A percentile compares a stretch with the other conserved stretches of the same genome.
phyloP scores from a whole-genome alignment of 2,329 filamentous ascomycete species.

The Phialocephala subalpina region DNA sequence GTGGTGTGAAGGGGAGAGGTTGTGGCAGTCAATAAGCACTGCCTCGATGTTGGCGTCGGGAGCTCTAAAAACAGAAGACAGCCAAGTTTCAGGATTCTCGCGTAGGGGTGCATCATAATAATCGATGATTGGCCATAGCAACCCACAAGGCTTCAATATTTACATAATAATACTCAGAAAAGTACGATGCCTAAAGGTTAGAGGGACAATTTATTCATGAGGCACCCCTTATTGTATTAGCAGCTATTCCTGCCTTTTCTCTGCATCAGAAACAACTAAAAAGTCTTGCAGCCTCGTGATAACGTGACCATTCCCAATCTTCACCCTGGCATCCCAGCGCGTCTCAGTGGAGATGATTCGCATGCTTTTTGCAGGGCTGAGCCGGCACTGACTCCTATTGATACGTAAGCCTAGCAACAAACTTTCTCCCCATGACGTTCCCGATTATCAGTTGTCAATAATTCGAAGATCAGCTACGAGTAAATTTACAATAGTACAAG shows the following conservation, averaged over 20 bases:
- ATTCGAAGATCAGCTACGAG: background rate
- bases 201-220: background rate
- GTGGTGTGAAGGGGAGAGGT: background rate
- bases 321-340: background rate
- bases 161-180: background rate
- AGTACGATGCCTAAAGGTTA: background rate
- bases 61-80: constrained; percentile 5
- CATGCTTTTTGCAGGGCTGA: constrained; percentile 14
- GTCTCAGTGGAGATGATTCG: constrained; percentile 15
- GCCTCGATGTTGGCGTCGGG: background rate
- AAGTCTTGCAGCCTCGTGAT: background rate
- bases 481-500: background rate
- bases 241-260: background rate
- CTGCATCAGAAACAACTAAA: background rate
- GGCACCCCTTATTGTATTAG: background rate
- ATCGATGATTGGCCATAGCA: background rate
- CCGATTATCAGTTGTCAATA: background rate
- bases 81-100: constrained; percentile 1
- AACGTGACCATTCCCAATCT: background rate
- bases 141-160: background rate
- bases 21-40: background rate
- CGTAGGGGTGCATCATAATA: background rate
- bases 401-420: constrained; percentile 7
- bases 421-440: constrained; percentile 3
- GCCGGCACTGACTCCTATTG: background rate